Evolutionary conservation across 208 protist genomes (phyloP).

Genomic region (Wallacemonas rigidus): DNA sequence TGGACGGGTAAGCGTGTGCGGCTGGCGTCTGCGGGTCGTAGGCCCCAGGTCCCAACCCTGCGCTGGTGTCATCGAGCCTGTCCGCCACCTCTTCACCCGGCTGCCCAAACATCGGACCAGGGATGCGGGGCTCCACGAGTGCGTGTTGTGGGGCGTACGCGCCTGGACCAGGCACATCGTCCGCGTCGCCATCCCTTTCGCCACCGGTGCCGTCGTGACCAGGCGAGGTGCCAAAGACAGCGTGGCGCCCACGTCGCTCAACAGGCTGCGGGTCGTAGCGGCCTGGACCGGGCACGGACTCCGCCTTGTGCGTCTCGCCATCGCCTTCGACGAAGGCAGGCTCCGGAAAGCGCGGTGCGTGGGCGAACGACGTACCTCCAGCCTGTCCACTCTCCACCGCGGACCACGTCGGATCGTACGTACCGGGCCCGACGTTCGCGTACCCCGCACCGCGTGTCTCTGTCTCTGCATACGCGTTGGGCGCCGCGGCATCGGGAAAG

Average conservation of each 20-base stretch:
- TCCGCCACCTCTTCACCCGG: conserved; percentile 22
- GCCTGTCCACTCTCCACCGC: not conserved
- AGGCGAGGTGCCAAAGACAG: conserved; percentile 25
- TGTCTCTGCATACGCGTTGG: conserved; percentile 4
- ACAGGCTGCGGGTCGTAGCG: conserved; percentile 39
- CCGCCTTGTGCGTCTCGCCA: not conserved
- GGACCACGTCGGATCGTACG: conserved; percentile 29
- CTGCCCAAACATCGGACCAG: conserved; percentile 31
- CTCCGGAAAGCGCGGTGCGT: conserved; percentile 15
- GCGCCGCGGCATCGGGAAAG: not conserved
- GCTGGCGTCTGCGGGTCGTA: conserved; percentile 30
- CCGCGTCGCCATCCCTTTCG: not conserved
- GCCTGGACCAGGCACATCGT: conserved; percentile 41
- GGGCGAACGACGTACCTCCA: not conserved
- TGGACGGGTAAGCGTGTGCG: conserved; percentile 19
- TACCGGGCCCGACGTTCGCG: conserved; percentile 47
- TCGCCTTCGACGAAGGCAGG: conserved; percentile 10
- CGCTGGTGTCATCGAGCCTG: not conserved
- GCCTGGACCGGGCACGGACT: conserved; percentile 45
- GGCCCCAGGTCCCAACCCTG: conserved; percentile 45
- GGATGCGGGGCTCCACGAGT: conserved; percentile 10
- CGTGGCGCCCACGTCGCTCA: not conserved
- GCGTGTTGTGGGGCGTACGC: conserved; percentile 41
- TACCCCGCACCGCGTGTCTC: not conserved
- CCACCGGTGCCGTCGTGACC: conserved; percentile 6